A percentile compares a stretch with the other conserved stretches of the same genome.
Evolutionary conservation across 1,284 basidiomycete genomes (phyloP).

Genomic region (Polyporus tsugae): DNA sequence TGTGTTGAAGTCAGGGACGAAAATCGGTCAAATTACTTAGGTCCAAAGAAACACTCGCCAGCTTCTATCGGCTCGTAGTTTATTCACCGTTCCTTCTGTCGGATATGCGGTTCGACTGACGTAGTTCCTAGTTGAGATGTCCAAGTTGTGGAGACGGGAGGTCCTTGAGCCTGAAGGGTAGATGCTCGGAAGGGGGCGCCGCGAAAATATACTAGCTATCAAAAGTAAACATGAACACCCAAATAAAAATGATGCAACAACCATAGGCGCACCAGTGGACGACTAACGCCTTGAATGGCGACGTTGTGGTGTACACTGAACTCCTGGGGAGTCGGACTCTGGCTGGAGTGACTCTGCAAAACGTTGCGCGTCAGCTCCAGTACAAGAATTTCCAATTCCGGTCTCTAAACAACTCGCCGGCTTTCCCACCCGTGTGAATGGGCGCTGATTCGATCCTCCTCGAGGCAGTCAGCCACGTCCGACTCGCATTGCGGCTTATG

Average conservation of each 20-base stretch:
- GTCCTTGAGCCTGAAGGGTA: background rate
- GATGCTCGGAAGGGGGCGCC: background rate
- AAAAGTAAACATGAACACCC: background rate
- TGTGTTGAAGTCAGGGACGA: slow-evolving; percentile 1
- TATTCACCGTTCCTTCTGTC: background rate
- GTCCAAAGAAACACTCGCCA: background rate
- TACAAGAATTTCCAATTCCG: background rate
- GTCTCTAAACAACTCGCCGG: background rate
- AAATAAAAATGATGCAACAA: background rate
- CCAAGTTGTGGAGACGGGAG: background rate
- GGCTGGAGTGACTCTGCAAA: no score
- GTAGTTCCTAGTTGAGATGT: background rate
- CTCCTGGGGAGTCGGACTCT: background rate
- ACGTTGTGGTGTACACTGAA: background rate
- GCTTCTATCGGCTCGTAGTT: background rate
- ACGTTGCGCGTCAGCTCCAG: background rate
- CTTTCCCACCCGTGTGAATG: background rate
- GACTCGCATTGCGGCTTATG: background rate
- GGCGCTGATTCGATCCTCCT: background rate
- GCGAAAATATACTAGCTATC: background rate
- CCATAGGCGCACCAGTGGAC: background rate
- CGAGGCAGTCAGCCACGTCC: background rate
- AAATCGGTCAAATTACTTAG: slow-evolving; percentile 2
- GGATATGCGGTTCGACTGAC: background rate
- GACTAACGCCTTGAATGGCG: background rate